Evolutionary conservation across 306 rosid genomes (phyloP), one percentile per base, ranked within the genome.

Genomic region (Astragalus glycyphyllos): DNA sequence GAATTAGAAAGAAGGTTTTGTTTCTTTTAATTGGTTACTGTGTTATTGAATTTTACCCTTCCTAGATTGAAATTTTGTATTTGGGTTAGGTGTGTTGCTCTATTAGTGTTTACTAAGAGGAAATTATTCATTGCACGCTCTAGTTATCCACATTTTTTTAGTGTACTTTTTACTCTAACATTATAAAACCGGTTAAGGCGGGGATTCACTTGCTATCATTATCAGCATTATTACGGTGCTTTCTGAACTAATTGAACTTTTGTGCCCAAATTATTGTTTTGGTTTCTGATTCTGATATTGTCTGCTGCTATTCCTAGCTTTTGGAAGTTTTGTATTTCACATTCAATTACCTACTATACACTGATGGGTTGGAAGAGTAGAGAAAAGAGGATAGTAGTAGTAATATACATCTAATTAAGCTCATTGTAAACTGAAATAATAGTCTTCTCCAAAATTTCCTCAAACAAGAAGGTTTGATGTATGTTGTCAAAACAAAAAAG

Each of bases 31-130:
- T 34, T 26, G 38, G 55, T 50, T 12, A n/a, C 40, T 59, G 17
- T 70, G 17, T 74, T 69, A 20, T 74, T 16, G 12, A 64, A 32
- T 14, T 71, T 41, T 35, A 40, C 10, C 26, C 1, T 77, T 20
- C 38, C 1, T 17, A n/a, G 16, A 8, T n/a, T 61, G 8, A 8
- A 6, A 37, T 29, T 56, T 37, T 78, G 58, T 42, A 7, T 12
- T 49, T 58, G 6, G 37, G 9, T 41, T 17, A 8, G n/a, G 34
- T 37, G 10, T 34, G 23, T 50, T 61, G 7, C 1, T 11, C 3
- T 1, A 29, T 60, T 58, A 34, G 80, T 76, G 71, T 72, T 76
- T 68, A n/a, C 72, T 65, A 15, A 5, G 54, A 11, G 15, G 49
- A n/a, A 49, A 45, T 34, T 58, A 26, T 62, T 54, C 13, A 0